Percentiles rank a stretch among this genome's conserved stretches.
These are phyloP conservation scores for Ascomycota sp. DNA, from an alignment of 2,329 filamentous ascomycete genomes.

Conservation along the genomic window DNA sequence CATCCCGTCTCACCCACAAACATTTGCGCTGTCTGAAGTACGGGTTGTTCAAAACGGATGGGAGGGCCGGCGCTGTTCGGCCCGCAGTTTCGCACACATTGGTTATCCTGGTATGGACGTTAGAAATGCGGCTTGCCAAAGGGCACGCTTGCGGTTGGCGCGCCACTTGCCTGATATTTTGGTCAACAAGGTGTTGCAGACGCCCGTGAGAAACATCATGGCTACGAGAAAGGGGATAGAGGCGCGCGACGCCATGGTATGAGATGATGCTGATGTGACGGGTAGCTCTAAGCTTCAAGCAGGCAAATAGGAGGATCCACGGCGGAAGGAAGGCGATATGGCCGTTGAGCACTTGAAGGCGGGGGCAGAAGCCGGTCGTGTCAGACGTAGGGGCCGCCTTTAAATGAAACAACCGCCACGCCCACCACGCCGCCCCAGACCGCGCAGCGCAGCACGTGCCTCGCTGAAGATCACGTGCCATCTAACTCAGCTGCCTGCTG, in stretches of 20 bases:
- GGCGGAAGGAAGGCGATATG: too few relatives aligned
- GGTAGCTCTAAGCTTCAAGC: too few relatives aligned
- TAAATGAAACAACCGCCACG: too few relatives aligned
- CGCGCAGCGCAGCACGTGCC: too few relatives aligned
- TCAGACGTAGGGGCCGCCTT: too few relatives aligned
- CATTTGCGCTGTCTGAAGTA: conserved; percentile 95
- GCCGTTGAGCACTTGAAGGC: too few relatives aligned
- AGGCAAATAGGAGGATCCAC: too few relatives aligned
- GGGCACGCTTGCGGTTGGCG: neutral
- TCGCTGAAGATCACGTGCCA: too few relatives aligned
- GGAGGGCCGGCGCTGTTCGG: conserved; percentile 43
- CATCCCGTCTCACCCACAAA: conserved; percentile 92
- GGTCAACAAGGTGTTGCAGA: conserved; percentile 90
- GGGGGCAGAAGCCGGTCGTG: too few relatives aligned
- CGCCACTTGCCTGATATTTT: conserved; percentile 62
- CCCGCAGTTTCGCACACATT: conserved; percentile 85
- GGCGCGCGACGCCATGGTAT: conserved; percentile 49
- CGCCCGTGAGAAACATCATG: conserved; percentile 92
- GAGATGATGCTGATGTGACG: too few relatives aligned
- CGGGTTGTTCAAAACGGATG: conserved; percentile 74
- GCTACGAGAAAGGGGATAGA: conserved; percentile 69
- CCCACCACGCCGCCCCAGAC: too few relatives aligned
- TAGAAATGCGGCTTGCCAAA: neutral
- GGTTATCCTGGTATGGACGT: conserved; percentile 49
- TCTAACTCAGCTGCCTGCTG: too few relatives aligned